Evolutionary conservation across 2,329 filamentous ascomycete genomes (phyloP), one percentile per base, ranked within the genome.

Genomic region (Colletotrichum sublineola): DNA sequence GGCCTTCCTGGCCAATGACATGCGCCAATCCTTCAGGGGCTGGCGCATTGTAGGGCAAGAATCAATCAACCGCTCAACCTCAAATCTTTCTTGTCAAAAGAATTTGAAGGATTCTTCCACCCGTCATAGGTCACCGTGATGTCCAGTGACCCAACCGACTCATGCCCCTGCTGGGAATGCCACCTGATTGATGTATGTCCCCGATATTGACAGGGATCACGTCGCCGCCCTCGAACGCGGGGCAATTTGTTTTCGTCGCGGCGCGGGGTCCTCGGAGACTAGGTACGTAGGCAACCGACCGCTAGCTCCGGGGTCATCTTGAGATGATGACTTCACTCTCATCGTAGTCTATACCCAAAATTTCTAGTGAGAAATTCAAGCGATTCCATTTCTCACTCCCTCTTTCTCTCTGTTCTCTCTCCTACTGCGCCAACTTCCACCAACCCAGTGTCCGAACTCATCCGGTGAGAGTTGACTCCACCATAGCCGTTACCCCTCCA

Each of bases 261-360:
- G 46, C 61, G 67, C 44, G 67, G 67, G 61, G 53, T 64, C 61
- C 36, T 69, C 61, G 67, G 67, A 44, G 52, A 57, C 66, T 57
- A 55, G 18, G 20, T 15, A 33, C 7, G 8, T 55, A 9, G 18
- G 31, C 8, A 11, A n/a, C 7, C 12, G 42, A 11, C 58, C 24
- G 20, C 36, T 63, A 55, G 67, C 53, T 53, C 53, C 44, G 44
- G 62, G 62, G 9, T 33, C 44, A 29, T 29, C 31, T 42, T 46
- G 38, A 40, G 29, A 36, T 44, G 42, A 53, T 58, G 67, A 69
- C 62, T 69, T 66, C 53, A 66, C 44, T 60, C 44, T 46, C 44
- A 36, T 11, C 48, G n/a, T 36, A 20, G 24, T 46, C 29, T n/a
- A 24, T 14, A 44, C 31, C 42, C 38, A 29, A 15, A 38, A 7